phyloP scores from a whole-genome alignment of 1,284 basidiomycete species.

The Gymnopus androsaceus region DNA sequence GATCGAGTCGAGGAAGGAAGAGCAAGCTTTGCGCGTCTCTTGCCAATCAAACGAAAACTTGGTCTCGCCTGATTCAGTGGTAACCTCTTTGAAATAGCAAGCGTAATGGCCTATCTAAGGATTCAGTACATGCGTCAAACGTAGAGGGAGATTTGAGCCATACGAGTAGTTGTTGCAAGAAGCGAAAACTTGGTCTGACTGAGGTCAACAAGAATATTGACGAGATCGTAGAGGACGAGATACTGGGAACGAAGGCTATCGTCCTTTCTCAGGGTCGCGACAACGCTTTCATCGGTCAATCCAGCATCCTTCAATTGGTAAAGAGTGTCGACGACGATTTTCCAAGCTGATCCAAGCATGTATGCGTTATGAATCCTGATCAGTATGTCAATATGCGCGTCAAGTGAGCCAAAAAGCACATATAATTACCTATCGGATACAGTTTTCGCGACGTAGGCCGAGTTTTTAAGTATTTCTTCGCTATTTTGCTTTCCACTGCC shows the following conservation, averaged over 20 bases:
- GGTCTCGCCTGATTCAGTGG: conserved; percentile 41
- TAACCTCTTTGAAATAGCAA: conserved; percentile 61
- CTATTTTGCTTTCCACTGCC: conserved; percentile 29
- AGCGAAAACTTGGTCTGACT: conserved; percentile 64
- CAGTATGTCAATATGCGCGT: background rate
- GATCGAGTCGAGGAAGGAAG: conserved; percentile 78
- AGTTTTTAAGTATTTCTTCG: conserved; percentile 38
- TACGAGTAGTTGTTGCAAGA: conserved; percentile 66
- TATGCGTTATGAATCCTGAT: conserved; percentile 74
- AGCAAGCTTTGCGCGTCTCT: conserved; percentile 58
- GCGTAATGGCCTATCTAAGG: conserved; percentile 59
- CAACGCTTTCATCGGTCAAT: conserved; percentile 51
- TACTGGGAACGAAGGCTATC: conserved; percentile 55
- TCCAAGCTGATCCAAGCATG: conserved; percentile 77
- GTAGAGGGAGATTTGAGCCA: conserved; percentile 23
- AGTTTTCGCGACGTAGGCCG: conserved; percentile 54
- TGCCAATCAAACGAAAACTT: conserved; percentile 63
- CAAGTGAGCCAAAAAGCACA: background rate
- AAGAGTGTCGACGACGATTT: conserved; percentile 58
- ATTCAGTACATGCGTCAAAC: conserved; percentile 8
- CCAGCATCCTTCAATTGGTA: conserved; percentile 53
- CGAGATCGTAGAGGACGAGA: conserved; percentile 64
- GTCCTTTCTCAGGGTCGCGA: conserved; percentile 51
- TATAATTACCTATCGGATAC: conserved; percentile 57
- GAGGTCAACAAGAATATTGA: conserved; percentile 57